A percentile compares a stretch with the other conserved stretches of the same genome.
Evolutionary conservation across 352 stramenopile genomes (phyloP).

Genomic region (Phytophthora crassamura): DNA sequence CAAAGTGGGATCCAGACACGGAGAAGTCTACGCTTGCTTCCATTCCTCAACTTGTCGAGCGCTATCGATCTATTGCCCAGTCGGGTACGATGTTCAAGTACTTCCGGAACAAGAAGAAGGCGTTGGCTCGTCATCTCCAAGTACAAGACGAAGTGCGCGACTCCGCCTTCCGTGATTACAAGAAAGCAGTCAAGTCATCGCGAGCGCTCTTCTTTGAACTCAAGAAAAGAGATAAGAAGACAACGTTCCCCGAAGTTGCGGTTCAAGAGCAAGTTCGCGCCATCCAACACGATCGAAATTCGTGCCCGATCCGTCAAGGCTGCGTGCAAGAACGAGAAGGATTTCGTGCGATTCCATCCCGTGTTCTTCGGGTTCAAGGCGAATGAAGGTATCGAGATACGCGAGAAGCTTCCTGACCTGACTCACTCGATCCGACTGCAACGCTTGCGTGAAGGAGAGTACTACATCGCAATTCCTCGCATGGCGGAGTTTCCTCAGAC

Average conservation of each 20-base stretch:
- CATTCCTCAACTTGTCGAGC: background rate
- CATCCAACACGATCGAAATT: slow-evolving; percentile 15
- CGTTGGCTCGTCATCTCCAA: background rate
- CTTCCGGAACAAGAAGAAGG: slow-evolving; percentile 21
- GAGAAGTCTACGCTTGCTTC: too few species aligned
- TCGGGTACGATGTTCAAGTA: slow-evolving; percentile 6
- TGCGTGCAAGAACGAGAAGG: too few species aligned
- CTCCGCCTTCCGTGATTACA: slow-evolving; percentile 20
- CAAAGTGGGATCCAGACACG: slow-evolving; percentile 8
- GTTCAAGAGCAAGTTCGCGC: slow-evolving; percentile 31
- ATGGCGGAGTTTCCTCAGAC: slow-evolving; percentile 6
- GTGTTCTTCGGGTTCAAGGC: slow-evolving; percentile 19
- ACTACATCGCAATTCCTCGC: slow-evolving; percentile 19
- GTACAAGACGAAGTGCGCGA: slow-evolving; percentile 13
- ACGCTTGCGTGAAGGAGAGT: slow-evolving; percentile 19
- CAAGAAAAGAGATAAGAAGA: slow-evolving; percentile 12
- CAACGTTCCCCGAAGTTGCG: slow-evolving; percentile 9
- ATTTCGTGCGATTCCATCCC: too few species aligned
- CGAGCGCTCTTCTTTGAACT: background rate
- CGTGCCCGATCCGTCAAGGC: too few species aligned
- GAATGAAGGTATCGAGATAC: slow-evolving; percentile 18
- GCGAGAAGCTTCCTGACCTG: slow-evolving; percentile 6
- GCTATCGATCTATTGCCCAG: slow-evolving; percentile 20
- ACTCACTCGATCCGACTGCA: slow-evolving; percentile 18
- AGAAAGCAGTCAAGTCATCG: slow-evolving; percentile 21